Base-by-base conservation (phyloP, 805 yeast species). In the Lipomyces starkeyi region DNA sequence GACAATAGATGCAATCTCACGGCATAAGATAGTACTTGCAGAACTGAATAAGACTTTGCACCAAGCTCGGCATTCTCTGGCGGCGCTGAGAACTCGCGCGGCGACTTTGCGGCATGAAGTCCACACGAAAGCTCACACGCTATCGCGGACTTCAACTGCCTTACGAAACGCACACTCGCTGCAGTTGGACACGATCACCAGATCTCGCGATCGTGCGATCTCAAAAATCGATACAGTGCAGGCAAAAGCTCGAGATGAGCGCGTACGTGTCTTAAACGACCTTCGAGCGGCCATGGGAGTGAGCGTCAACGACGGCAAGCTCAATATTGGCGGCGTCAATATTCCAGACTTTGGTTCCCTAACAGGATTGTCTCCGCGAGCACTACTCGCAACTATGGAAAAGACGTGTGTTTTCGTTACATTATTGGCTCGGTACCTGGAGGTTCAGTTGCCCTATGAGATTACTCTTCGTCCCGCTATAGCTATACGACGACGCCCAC, bases 121-220 rank as follows among this genome's bases (percentile, higher is more conserved):
- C 9, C 59, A 49, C 27, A 54, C 47, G 27, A 61, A 65, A n/a
- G 52, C 32, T 8, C 61, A 43, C 11, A 34, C 43, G 25, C 62
- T 64, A 27, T 22, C 61, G 22, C 59, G 63, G 9, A 63, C 68
- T 13, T 27, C 55, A n/a, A 58, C 66, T 5, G 68, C 71, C 35
- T 57, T 69, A 29, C 53, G 61, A 29, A 64, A 64, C 29, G 72
- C 71, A 43, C 70, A 69, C 54, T 35, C 56, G n/a, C 37, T 69
- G 53, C 71, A 69, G 55, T 11, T 62, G 20, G 69, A 60, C 47
- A 27, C 58, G 2, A 58, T 59, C 2, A 22, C 32, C 7, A 61
- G 65, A 25, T 60, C 65, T 9, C 63, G 59, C 7, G 62, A 63
- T 8, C 55, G 63, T 14, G 62, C 63, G n/a, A 27, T n/a, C 17